Base-by-base conservation (phyloP, 2,329 filamentous ascomycete species). In the Aspergillus aculeatinus region DNA sequence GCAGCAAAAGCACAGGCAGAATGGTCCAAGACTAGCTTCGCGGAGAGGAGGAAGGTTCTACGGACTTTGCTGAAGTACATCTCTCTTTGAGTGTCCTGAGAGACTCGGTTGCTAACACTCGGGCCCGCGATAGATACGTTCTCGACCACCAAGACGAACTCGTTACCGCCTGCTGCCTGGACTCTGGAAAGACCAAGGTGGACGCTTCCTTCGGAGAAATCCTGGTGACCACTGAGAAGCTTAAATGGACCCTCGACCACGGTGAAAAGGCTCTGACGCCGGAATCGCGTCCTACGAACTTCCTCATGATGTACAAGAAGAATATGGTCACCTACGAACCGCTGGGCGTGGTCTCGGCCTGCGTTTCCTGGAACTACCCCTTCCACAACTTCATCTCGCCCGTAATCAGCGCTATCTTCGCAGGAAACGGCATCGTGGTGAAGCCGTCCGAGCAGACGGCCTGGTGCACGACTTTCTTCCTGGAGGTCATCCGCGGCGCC, bases 291-390 rank as follows among this genome's bases (percentile, higher is more conserved):
- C 92, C 93, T 5, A 96, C 92, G 1, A 97, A 96, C 75, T 82
- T 96, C 50, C 84, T 99, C 64, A 96, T 99, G 92, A 86, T 88
- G 78, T 97, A 98, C 79, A 99, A 99, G 83, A 87, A 85, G 74
- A 97, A 97, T 72, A 89, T 88, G 63, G 92, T 99, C 29, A 81
- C 85, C 53, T 99, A 96, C 76, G 93, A 99, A 77, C 94, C 95
- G 14, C 81, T 98, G 21, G 95, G 95, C 16, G 92, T 99, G 39
- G 91, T 99, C 5, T 89, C 92, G 11, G 94, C 95, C 19, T 89
- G 94, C 55, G 92, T 99, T 48, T 95, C 90, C 72, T 99, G 95
- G 95, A 99, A 99, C 80, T 98, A 92, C 74, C 88, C 91, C 49
- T 96, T 98, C 77, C 95, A 99, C 80, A 99, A 99, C 77, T 82